Percentiles rank a stretch among this genome's conserved stretches.
These are phyloP conservation scores for Quercus berberidifolia DNA, from an alignment of 306 rosid genomes.

Conservation along the genomic window DNA sequence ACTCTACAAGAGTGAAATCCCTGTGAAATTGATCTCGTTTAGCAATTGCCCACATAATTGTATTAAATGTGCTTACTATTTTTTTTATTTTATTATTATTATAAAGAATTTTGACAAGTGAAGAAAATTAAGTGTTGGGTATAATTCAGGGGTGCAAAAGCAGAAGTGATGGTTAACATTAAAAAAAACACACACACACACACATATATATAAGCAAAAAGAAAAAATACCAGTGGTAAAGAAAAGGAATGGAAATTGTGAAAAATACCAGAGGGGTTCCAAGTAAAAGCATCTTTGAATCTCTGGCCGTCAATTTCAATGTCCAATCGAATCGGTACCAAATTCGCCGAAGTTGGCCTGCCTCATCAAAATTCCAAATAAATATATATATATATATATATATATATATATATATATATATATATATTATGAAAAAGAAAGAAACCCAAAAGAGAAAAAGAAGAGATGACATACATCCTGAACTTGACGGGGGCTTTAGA, in stretches of 20 bases:
- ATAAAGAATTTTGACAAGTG: too few species aligned
- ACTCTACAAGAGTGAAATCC: not conserved
- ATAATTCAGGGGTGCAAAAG: not conserved
- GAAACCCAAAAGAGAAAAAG: not conserved
- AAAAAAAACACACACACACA: too few species aligned
- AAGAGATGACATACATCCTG: conserved; percentile 54
- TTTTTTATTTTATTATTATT: too few species aligned
- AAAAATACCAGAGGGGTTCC: conserved; percentile 82
- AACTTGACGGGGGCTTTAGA: conserved; percentile 51
- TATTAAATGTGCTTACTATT: not conserved
- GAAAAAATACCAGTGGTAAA: too few species aligned
- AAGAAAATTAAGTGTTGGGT: too few species aligned
- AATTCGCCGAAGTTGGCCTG: conserved; percentile 74
- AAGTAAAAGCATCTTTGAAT: conserved; percentile 83
- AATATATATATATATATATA: not conserved
- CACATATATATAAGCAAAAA: too few species aligned
- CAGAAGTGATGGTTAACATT: not conserved
- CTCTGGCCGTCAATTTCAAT: conserved; percentile 71
- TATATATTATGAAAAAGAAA: too few species aligned
- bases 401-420: too few species aligned
- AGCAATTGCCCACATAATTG: not conserved
- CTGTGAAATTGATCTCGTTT: not conserved
- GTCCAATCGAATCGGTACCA: conserved; percentile 74
- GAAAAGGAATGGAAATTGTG: not conserved
- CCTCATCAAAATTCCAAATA: not conserved